Evolutionary conservation across 768 basidiomycete genomes (phyloP).

Genomic region (Russula compacta): DNA sequence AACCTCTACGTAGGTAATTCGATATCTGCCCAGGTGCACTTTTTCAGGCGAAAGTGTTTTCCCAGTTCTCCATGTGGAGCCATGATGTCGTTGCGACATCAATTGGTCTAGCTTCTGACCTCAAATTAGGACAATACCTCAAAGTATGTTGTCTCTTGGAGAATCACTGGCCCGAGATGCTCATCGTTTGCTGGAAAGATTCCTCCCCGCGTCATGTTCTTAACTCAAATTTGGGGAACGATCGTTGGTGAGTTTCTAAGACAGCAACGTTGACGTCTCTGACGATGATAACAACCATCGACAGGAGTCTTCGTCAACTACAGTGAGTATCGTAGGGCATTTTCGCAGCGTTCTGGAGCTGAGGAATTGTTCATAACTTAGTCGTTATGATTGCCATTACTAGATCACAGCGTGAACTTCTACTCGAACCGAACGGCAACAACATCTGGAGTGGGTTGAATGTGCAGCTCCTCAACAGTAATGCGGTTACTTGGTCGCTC

Average conservation of each 20-base stretch:
- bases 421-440: constrained; percentile 44
- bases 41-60: background rate
- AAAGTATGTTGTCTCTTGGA: constrained; percentile 3
- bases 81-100: constrained; percentile 51
- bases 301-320: constrained; percentile 31
- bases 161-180: background rate
- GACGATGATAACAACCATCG: background rate
- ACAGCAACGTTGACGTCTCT: background rate
- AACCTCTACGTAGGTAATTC: constrained; percentile 47
- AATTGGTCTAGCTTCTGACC: constrained; percentile 42
- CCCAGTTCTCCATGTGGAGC: constrained; percentile 59
- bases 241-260: constrained; percentile 36
- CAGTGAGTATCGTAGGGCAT: constrained; percentile 17
- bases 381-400: constrained; percentile 53
- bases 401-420: constrained; percentile 42
- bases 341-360: constrained; percentile 20
- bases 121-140: constrained; percentile 48
- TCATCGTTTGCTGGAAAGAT: constrained; percentile 35
- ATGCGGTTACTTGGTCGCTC: constrained; percentile 56
- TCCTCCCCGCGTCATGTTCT: constrained; percentile 56
- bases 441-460: constrained; percentile 43
- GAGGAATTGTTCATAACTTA: constrained; percentile 17
- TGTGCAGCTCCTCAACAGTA: constrained; percentile 44
- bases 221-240: constrained; percentile 58
- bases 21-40: background rate